phyloP scores from a whole-genome alignment of 768 basidiomycete species.

The Pulveroboletus ravenelii region DNA sequence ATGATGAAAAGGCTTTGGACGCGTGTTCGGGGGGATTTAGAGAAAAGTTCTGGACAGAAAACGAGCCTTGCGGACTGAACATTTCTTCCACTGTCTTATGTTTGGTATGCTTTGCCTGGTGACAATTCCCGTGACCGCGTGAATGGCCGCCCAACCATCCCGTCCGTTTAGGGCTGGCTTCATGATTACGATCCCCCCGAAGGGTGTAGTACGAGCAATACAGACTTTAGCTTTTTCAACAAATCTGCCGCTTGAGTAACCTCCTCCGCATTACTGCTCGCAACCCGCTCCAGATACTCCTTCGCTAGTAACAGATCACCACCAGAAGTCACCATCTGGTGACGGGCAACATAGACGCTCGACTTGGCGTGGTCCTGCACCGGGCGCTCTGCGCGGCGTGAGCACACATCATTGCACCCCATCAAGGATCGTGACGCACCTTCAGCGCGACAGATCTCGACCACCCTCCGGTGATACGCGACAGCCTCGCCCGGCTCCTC shows the following conservation, averaged over 20 bases:
- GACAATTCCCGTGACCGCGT: conserved; percentile 36
- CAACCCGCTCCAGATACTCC: conserved; percentile 69
- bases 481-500: conserved; percentile 66
- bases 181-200: neutral
- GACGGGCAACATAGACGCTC: conserved; percentile 78
- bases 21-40: conserved; percentile 14
- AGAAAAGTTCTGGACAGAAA: conserved; percentile 27
- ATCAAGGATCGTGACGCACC: conserved; percentile 32
- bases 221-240: conserved; percentile 51
- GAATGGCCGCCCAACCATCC: conserved; percentile 17
- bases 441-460: conserved; percentile 55
- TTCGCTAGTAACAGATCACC: conserved; percentile 68
- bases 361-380: conserved; percentile 80
- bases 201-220: conserved; percentile 22
- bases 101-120: conserved; percentile 36
- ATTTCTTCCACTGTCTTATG: conserved; percentile 34
- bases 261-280: conserved; percentile 78
- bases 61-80: conserved; percentile 27
- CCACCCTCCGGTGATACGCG: conserved; percentile 76
- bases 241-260: conserved; percentile 69
- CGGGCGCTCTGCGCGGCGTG: conserved; percentile 45
- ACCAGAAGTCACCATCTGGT: conserved; percentile 58
- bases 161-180: conserved; percentile 32
- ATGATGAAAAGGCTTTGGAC: neutral
- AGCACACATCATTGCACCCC: conserved; percentile 3